A percentile compares a stretch with the other conserved stretches of the same genome.
phyloP scores from a whole-genome alignment of 768 basidiomycete genomes.

The Psilocybe cyanescens region DNA sequence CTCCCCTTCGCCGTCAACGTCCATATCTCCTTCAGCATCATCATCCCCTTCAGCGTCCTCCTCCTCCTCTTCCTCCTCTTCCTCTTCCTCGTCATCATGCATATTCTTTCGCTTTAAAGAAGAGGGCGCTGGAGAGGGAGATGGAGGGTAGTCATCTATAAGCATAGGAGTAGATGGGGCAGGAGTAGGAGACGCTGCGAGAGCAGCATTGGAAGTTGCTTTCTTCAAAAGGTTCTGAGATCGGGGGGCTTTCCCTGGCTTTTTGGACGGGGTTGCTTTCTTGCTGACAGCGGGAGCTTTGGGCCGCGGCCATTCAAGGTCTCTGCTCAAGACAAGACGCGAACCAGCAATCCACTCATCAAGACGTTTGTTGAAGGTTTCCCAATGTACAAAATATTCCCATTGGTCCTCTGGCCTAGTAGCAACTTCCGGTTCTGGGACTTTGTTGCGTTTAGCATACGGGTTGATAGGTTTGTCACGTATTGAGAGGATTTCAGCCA shows the following conservation, averaged over 20 bases:
- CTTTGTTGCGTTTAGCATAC: conserved; percentile 53
- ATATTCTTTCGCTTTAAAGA: conserved; percentile 71
- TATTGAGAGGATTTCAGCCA: conserved; percentile 95
- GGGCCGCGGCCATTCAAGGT: conserved; percentile 96
- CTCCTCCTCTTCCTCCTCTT: conserved; percentile 55
- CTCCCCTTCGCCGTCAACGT: conserved; percentile 77
- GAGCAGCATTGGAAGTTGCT: conserved; percentile 69
- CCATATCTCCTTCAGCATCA: conserved; percentile 75
- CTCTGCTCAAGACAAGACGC: conserved; percentile 79
- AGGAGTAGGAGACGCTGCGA: conserved; percentile 61
- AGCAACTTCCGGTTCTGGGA: conserved; percentile 45
- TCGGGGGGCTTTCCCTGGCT: conserved; percentile 62
- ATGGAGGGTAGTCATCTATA: conserved; percentile 42
- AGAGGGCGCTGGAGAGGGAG: conserved; percentile 60
- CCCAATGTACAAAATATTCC: conserved; percentile 99
- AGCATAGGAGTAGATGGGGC: conserved; percentile 56
- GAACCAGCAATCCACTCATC: conserved; percentile 97
- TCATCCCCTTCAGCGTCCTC: conserved; percentile 61
- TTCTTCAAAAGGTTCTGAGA: conserved; percentile 65
- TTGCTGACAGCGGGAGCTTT: conserved; percentile 60
- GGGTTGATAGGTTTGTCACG: conserved; percentile 80
- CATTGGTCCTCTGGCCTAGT: conserved; percentile 72
- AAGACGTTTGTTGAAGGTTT: conserved; percentile 97
- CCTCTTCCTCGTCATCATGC: conserved; percentile 68
- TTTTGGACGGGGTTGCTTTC: conserved; percentile 53